phyloP scores from a whole-genome alignment of 1,284 basidiomycete species.

The Moesziomyces sp. region DNA sequence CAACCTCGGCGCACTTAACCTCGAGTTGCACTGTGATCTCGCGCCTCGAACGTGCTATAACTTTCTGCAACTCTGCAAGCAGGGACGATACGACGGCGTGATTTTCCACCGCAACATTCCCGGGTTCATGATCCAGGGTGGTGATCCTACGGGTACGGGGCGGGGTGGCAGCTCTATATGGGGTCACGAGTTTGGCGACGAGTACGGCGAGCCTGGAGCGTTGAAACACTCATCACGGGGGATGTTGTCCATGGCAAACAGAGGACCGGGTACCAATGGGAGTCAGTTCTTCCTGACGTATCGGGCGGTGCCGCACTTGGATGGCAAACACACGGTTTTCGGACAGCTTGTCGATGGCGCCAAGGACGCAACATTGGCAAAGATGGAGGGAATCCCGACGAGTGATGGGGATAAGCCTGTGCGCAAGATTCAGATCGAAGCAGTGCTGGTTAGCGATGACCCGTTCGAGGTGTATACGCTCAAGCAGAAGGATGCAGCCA shows the following conservation, averaged over 20 bases:
- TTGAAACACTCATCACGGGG: constrained; percentile 57
- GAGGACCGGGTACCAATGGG: constrained; percentile 60
- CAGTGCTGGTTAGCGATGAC: constrained; percentile 55
- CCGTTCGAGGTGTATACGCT: constrained; percentile 60
- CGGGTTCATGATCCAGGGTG: constrained; percentile 98
- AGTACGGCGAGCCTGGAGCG: constrained; percentile 73
- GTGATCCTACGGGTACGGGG: constrained; percentile 95
- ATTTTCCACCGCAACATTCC: constrained; percentile 92
- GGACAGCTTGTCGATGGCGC: constrained; percentile 91
- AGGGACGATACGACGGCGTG: constrained; percentile 88
- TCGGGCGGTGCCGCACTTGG: constrained; percentile 75
- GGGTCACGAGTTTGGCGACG: constrained; percentile 94
- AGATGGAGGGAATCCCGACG: constrained; percentile 81
- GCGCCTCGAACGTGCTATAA: constrained; percentile 97
- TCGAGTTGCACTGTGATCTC: constrained; percentile 89
- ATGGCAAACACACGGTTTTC: constrained; percentile 91
- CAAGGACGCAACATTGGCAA: constrained; percentile 77
- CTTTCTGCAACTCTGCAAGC: constrained; percentile 76
- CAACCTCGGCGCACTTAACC: constrained; percentile 85
- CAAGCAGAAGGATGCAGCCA: constrained; percentile 19
- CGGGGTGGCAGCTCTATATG: constrained; percentile 92
- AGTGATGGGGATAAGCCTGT: constrained; percentile 86
- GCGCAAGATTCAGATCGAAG: constrained; percentile 76
- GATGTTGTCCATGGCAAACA: constrained; percentile 65
- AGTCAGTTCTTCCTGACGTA: constrained; percentile 64